Percentiles rank a stretch among this genome's conserved stretches.
Conservation (phyloP, 1,139 yeast genomes). For the Candida tropicalis region DNA sequence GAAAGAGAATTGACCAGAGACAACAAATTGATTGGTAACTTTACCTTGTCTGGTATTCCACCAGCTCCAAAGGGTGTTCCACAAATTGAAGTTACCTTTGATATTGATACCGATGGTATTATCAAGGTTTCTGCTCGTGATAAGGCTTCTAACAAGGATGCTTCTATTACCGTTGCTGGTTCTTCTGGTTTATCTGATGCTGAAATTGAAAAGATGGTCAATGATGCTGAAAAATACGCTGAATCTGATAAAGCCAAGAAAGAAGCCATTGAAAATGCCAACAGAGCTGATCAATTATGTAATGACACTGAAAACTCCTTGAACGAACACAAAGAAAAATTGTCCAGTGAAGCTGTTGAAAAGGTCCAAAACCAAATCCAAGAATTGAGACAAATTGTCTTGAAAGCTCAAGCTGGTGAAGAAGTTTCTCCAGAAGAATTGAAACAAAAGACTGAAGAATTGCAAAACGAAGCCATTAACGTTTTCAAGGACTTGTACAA, state of each 20-base stretch:
- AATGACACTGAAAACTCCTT: conserved; percentile 95
- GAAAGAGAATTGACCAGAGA: conserved; percentile 99
- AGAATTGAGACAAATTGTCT: conserved; percentile 84
- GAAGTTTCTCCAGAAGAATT: conserved; percentile 80
- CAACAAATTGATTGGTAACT: conserved; percentile 98
- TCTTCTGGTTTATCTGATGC: conserved; percentile 95
- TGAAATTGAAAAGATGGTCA: conserved; percentile 98
- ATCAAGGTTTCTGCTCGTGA: conserved; percentile 98
- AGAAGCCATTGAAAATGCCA: conserved; percentile 92
- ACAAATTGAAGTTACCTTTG: conserved; percentile 97
- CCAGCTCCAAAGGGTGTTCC: conserved; percentile 99
- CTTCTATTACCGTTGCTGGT: conserved; percentile 98
- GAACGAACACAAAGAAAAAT: conserved; percentile 91
- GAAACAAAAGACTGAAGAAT: conserved; percentile 92
- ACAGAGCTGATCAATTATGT: conserved; percentile 96
- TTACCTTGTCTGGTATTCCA: conserved; percentile 93
- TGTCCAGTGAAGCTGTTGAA: conserved; percentile 85
- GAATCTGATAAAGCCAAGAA: conserved; percentile 95
- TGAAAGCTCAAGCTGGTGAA: conserved; percentile 94
- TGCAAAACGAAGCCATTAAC: conserved; percentile 89
- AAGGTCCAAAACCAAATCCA: conserved; percentile 78
- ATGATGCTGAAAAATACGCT: conserved; percentile 97
- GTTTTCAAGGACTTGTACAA: conserved; percentile 96
- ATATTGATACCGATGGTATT: conserved; percentile 98
- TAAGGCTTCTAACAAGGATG: conserved; percentile 98